Evolutionary conservation across 148 eudicot species (phyloP), one percentile per base, ranked within the genome.

Genomic region (Euryodendron excelsum): DNA sequence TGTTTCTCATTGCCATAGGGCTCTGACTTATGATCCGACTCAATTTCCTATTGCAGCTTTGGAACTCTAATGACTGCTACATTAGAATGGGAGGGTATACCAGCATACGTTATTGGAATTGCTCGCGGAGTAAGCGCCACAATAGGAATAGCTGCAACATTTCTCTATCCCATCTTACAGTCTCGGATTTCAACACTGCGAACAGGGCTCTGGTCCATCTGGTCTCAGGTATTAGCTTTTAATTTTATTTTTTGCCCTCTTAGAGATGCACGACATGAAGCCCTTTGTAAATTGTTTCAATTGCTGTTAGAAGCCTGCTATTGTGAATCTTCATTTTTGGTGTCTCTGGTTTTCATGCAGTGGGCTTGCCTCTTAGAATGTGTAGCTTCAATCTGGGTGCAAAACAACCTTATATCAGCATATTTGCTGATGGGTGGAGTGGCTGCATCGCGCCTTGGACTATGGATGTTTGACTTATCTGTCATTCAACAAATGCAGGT

Each of bases 221-320:
- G 98, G 98, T 91, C 91, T 82, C 98, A 95, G 97, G 98, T 95
- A n/a, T n/a, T n/a, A n/a, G n/a, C n/a, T n/a, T n/a, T n/a, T n/a
- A n/a, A n/a, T n/a, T n/a, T n/a, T n/a, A n/a, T n/a, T n/a, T n/a
- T n/a, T n/a, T n/a, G n/a, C n/a, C n/a, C n/a, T n/a, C n/a, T n/a
- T n/a, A n/a, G n/a, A n/a, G n/a, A n/a, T n/a, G 23, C 18, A 39
- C 7, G 20, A 50, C n/a, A n/a, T n/a, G n/a, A n/a, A 20, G 31
- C 6, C 1, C 69, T 8, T 65, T 18, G n/a, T n/a, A 65, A 30
- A 37, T 45, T 5, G 45, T 5, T 63, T 28, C n/a, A 27, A 37
- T 20, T 52, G 25, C n/a, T 20, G 30, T n/a, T 25, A 47, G 5
- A 30, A 25, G 28, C 23, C 28, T 14, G 45, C 0, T 25, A 20